phyloP scores from a whole-genome alignment of 140 eudicot species.

The Erigeron philadelphicus region DNA sequence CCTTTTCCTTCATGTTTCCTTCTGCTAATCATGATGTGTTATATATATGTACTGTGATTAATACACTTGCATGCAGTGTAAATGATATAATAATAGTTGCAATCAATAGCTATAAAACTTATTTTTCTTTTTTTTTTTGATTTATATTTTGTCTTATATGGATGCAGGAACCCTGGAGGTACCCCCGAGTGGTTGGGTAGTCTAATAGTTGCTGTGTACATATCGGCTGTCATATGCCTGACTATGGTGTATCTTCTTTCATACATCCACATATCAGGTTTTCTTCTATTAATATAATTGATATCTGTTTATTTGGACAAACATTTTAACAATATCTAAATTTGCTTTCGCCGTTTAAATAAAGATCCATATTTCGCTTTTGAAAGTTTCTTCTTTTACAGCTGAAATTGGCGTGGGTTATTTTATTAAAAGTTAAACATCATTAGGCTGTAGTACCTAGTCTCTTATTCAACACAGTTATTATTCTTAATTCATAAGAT shows the following conservation, averaged over 20 bases:
- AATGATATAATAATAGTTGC: neutral
- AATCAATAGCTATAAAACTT: neutral
- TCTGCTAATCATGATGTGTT: neutral
- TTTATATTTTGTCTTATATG: slow-evolving; percentile 13
- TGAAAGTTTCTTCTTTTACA: neutral
- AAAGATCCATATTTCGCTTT: slow-evolving; percentile 13
- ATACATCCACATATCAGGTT: slow-evolving; percentile 86
- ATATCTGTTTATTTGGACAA: no score
- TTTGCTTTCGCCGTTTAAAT: neutral
- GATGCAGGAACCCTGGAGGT: slow-evolving; percentile 84
- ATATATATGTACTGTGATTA: neutral
- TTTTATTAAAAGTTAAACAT: neutral
- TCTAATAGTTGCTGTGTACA: slow-evolving; percentile 49
- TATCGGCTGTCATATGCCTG: slow-evolving; percentile 71
- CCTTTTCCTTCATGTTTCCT: neutral
- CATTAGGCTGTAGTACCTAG: neutral
- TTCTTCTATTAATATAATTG: neutral
- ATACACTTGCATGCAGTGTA: slow-evolving; percentile 10
- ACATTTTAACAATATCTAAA: neutral
- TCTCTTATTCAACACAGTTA: neutral
- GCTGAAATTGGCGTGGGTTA: neutral
- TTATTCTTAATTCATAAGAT: neutral
- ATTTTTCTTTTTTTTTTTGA: neutral
- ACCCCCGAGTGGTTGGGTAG: slow-evolving; percentile 75
- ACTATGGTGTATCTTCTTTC: slow-evolving; percentile 87